Evolutionary conservation across 495 filamentous ascomycete species (phyloP), one percentile per base, ranked within the genome.

Genomic region (Glutinoglossum americanum): DNA sequence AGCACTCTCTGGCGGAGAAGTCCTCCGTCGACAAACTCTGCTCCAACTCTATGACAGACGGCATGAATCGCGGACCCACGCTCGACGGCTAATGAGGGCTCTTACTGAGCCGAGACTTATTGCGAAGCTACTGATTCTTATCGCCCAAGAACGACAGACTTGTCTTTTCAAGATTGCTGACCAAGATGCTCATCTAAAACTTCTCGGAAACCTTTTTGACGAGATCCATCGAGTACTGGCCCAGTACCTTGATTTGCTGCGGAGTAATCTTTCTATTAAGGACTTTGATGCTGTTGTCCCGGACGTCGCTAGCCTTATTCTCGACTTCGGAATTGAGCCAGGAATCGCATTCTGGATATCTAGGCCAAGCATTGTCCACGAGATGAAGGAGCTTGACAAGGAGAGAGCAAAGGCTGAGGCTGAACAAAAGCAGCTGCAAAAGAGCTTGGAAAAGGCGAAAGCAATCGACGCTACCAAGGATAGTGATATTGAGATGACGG

Each of bases 231-330:
- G 80, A 27, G 78, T 90, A 41, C 76, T 97, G 10, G 76, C 77
- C 19, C 90, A 95, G 62, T 97, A 92, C 64, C 73, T 97, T 15
- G 92, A 97, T 63, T 71, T 97, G 17, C 74, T 99, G 51, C 81
- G 84, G 58, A 86, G 78, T 64, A 89, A 86, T 64, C 66, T 97
- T 13, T 72, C 82, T 0, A 71, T 79, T 3, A 80, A 83, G 32
- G 81, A 92, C 37, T 97, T 96, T 62, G 84, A 93, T 65, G 72
- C 73, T 7, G 76, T 82, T 41, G 79, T 97, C n/a, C 93, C 93
- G 0, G 78, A 77, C 49, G 74, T 94, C 48, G 68, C 78, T 3
- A 72, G 75, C 21, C 73, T 99, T 30, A 80, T 95, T 62, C 71
- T 72, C 23, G 83, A 93, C 1, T 95, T 83, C 63, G 85, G 85